A percentile compares a stretch with the other conserved stretches of the same genome.
Evolutionary conservation across 805 yeast genomes (phyloP).

Genomic region (Candida tammaniensis): DNA sequence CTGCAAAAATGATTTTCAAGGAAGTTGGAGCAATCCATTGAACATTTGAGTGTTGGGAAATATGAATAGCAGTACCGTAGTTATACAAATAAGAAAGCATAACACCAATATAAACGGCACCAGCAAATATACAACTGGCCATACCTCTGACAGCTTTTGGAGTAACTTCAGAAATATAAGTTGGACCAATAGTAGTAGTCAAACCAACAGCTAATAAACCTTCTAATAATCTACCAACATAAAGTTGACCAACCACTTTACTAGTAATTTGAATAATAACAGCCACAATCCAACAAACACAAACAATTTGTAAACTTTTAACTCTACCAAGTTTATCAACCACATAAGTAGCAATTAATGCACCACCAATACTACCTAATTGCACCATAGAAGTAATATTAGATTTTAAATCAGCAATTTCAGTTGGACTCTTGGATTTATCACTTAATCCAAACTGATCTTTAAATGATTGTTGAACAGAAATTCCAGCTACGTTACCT

Average conservation of each 20-base stretch:
- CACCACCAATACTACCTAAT: conserved; percentile 54
- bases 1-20: conserved; percentile 47
- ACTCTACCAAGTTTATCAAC: conserved; percentile 53
- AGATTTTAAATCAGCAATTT: conserved; percentile 47
- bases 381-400: conserved; percentile 61
- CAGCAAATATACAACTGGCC: conserved; percentile 52
- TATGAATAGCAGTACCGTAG: conserved; percentile 51
- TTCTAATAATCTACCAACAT: conserved; percentile 54
- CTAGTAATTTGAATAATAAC: conserved; percentile 50
- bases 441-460: conserved; percentile 44
- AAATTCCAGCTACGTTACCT: conserved; percentile 47
- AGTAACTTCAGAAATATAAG: conserved; percentile 51
- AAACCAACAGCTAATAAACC: conserved; percentile 55
- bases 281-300: conserved; percentile 44
- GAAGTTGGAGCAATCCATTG: conserved; percentile 57
- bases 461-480: conserved; percentile 43
- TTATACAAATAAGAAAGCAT: conserved; percentile 48
- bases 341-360: conserved; percentile 45
- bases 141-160: conserved; percentile 53
- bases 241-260: conserved; percentile 45
- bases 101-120: conserved; percentile 56
- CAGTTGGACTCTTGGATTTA: conserved; percentile 25
- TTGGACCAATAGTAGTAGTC: conserved; percentile 55
- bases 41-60: conserved; percentile 27
- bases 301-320: conserved; percentile 43